Percentiles rank a stretch among this genome's conserved stretches.
phyloP scores from a whole-genome alignment of 192 early-diverging fungal genomes.

The Backusella tuberculispora region DNA sequence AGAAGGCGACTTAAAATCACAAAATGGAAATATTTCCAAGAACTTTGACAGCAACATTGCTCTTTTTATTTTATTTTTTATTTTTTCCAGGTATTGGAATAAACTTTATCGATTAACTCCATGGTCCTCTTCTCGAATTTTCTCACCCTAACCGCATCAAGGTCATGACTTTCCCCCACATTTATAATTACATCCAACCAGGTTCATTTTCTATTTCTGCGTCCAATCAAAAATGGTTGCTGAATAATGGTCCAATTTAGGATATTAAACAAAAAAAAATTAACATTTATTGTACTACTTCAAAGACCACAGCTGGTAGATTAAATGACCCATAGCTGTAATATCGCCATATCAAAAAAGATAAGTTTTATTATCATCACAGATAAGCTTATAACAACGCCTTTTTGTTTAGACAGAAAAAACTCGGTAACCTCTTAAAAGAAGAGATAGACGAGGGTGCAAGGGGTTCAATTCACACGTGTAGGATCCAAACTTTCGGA shows the following conservation, averaged over 20 bases:
- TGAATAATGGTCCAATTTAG: background rate
- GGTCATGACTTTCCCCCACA: background rate
- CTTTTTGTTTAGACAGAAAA: background rate
- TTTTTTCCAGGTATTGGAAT: background rate
- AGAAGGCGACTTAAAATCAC: background rate
- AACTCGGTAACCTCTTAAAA: too few species aligned
- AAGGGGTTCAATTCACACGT: background rate
- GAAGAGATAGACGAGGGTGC: background rate
- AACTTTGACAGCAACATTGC: background rate
- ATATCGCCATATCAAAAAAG: background rate
- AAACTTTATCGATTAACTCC: background rate
- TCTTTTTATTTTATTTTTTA: background rate
- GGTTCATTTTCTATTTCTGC: background rate
- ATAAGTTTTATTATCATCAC: background rate
- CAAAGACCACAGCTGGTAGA: background rate
- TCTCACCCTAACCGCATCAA: slow-evolving; percentile 6
- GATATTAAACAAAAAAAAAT: background rate
- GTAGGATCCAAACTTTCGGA: background rate
- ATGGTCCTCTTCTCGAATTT: background rate
- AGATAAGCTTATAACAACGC: background rate
- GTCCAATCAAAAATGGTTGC: background rate
- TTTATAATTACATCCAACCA: slow-evolving; percentile 11
- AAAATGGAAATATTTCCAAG: background rate
- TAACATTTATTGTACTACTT: background rate
- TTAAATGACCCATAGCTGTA: background rate